A percentile compares a stretch with the other conserved stretches of the same genome.
Evolutionary conservation across 2,329 filamentous ascomycete genomes (phyloP).

Genomic region (Aquanectria penicillioides): DNA sequence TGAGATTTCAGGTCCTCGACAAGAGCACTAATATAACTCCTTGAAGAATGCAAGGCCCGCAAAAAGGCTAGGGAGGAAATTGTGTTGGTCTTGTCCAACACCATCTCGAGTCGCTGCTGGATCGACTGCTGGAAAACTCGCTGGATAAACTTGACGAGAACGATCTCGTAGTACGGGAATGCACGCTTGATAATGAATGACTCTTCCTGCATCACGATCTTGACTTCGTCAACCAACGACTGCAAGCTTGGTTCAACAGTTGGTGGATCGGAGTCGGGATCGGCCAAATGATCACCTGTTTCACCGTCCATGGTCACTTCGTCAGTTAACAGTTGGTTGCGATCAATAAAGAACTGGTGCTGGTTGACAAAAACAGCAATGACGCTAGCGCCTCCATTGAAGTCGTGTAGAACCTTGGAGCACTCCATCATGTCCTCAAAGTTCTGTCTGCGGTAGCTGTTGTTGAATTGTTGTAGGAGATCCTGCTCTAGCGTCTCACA

Average conservation of each 20-base stretch:
- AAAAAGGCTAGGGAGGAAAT: constrained; percentile 93
- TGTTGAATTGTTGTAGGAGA: constrained; percentile 94
- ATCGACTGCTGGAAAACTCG: constrained; percentile 98
- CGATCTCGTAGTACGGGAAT: constrained; percentile 96
- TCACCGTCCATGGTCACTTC: constrained; percentile 80
- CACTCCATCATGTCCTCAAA: constrained; percentile 99
- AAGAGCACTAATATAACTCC: constrained; percentile 85
- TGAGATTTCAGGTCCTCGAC: constrained; percentile 95
- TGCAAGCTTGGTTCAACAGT: constrained; percentile 93
- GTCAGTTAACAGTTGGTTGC: constrained; percentile 89
- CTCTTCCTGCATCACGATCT: constrained; percentile 95
- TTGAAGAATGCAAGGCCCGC: constrained; percentile 88
- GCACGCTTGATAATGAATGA: constrained; percentile 96
- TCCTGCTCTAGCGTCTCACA: constrained; percentile 96
- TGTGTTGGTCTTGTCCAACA: constrained; percentile 91
- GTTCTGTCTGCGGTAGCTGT: constrained; percentile 93
- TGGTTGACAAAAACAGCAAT: constrained; percentile 98
- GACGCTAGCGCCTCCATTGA: constrained; percentile 94
- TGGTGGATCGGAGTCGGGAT: constrained; percentile 91
- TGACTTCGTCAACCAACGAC: constrained; percentile 92
- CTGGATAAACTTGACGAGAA: constrained; percentile 92
- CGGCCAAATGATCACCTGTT: constrained; percentile 90
- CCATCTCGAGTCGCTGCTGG: constrained; percentile 94
- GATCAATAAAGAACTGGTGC: constrained; percentile 98
- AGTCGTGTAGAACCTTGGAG: constrained; percentile 91